Evolutionary conservation across 768 basidiomycete species (phyloP), one percentile per base, ranked within the genome.

Genomic region (Lactifluus subvellereus): DNA sequence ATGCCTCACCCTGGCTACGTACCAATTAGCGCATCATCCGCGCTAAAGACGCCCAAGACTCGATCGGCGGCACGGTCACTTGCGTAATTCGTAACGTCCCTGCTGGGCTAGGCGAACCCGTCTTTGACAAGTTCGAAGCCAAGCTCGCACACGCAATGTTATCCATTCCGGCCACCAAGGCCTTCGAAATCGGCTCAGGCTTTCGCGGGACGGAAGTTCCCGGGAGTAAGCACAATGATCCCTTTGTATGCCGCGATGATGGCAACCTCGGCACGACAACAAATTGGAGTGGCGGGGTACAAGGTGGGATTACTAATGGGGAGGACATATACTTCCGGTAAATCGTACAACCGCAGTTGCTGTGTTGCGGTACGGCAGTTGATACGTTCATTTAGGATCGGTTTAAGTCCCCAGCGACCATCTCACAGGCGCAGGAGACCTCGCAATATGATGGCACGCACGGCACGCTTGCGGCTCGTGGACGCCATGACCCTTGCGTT

Each of bases 81-180:
- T 98, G 97, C 73, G 91, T 98, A 43, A 90, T 99, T 68, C 89
- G 96, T 49, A 86, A 87, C 60, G 85, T 88, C 2, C 97, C 97
- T 51, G 77, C 87, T 20, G 97, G 97, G 8, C 84, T 98, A 33
- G 97, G 97, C 54, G 97, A 98, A 74, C 97, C 97, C 57, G 89
- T 92, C 55, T 98, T 99, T 75, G 95, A 99, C 83, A 98, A 98
- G 76, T 88, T 98, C 74, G 96, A 97, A 75, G 97, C 97, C 20
- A 84, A 84, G 66, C 86, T 99, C 64, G 96, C 84, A 13, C 97
- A 98, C 72, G 97, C 97, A 8, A 98, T 99, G 96, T 83, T 99
- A 57, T 97, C 94, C 59, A 97, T 99, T 71, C 97, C 97, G 32
- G 96, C 97, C 18, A 98, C 97, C 59, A 99, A 99, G 72, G 94